Percentiles rank a stretch among this genome's conserved stretches.
Evolutionary conservation across 176 grass and related monocot species (phyloP).

Genomic region (Oryza meyeriana): DNA sequence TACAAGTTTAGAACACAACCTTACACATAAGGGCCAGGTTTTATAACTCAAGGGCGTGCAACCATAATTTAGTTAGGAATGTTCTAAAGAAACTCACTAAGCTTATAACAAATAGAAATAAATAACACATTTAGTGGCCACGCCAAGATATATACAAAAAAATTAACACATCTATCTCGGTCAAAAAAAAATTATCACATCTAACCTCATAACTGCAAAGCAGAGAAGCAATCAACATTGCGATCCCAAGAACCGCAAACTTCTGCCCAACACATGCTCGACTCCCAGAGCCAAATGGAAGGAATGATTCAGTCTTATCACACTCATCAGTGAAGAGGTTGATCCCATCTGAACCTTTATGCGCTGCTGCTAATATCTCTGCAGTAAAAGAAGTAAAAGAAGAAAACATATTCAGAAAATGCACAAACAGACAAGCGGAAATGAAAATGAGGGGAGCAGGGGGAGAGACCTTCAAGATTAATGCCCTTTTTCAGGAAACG

Average conservation of each 20-base stretch:
- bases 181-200: not conserved
- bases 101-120: not conserved
- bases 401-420: not conserved
- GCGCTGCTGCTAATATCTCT: slow-evolving; percentile 32
- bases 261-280: slow-evolving; percentile 76
- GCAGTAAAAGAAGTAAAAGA: slow-evolving; percentile 14
- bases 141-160: not conserved
- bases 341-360: slow-evolving; percentile 24
- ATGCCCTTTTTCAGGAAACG: slow-evolving; percentile 54
- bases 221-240: slow-evolving; percentile 61
- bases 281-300: slow-evolving; percentile 84
- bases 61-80: not conserved
- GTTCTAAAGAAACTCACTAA: not conserved
- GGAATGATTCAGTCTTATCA: slow-evolving; percentile 54
- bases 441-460: not conserved
- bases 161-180: slow-evolving; percentile 23
- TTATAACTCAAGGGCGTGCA: not conserved
- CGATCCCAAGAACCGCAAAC: slow-evolving; percentile 66
- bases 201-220: slow-evolving; percentile 78
- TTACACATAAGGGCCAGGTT: not conserved
- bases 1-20: not conserved
- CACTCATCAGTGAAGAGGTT: slow-evolving; percentile 31
- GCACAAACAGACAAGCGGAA: not conserved
- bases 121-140: not conserved
- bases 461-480: slow-evolving; percentile 47